Conservation (phyloP, 305 asterid species). For the Solanum chacoense region DNA sequence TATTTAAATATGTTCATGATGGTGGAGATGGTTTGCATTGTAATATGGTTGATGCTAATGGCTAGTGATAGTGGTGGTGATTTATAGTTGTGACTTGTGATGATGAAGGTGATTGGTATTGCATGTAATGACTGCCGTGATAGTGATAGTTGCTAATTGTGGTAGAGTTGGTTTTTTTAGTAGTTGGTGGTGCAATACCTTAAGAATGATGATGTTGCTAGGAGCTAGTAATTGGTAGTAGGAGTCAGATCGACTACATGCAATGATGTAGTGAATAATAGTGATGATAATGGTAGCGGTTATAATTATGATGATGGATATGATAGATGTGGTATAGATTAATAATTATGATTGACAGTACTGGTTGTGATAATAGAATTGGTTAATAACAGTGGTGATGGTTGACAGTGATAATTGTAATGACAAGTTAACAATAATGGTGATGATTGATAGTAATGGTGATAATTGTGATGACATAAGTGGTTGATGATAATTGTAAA, state of each 20-base stretch:
- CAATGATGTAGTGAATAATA: background rate
- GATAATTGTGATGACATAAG: no score
- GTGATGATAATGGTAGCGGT: background rate
- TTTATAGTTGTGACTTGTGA: background rate
- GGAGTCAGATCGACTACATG: background rate
- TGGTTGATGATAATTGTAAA: no score
- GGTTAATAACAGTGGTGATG: no score
- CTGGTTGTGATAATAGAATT: no score
- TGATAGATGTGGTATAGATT: background rate
- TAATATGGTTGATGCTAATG: background rate
- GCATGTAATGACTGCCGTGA: background rate
- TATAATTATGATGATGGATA: background rate
- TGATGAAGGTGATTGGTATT: background rate
- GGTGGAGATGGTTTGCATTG: background rate
- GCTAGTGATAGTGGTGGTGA: background rate
- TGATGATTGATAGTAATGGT: no score
- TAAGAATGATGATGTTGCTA: background rate
- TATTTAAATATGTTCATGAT: background rate
- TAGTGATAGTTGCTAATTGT: background rate
- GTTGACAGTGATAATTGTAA: no score
- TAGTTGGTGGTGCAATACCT: background rate
- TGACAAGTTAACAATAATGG: no score
- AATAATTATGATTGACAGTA: background rate
- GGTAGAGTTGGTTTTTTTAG: background rate
- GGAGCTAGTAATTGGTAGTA: background rate